Evolutionary conservation across 2,329 filamentous ascomycete species (phyloP).

Genomic region (Talaromyces funiculosus): DNA sequence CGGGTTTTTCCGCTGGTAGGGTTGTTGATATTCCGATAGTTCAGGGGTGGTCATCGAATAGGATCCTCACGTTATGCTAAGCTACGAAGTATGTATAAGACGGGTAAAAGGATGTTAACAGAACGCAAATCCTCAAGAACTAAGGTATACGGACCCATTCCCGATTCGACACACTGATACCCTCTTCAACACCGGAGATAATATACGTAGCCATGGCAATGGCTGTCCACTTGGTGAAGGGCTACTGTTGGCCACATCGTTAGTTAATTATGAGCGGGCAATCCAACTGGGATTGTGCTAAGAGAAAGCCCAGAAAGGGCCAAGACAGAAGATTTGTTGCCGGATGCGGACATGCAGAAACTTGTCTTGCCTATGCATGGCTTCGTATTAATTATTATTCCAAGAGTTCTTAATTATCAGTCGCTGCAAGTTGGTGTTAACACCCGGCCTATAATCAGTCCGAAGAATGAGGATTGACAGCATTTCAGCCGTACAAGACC

Average conservation of each 20-base stretch:
- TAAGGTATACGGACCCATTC: no score
- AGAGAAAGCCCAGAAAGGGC: not conserved
- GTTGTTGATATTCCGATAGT: not conserved
- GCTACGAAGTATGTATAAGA: not conserved
- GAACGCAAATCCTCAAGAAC: not conserved
- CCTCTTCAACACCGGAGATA: no score
- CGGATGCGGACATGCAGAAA: not conserved
- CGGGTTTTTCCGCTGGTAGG: not conserved
- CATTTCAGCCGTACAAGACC: not conserved
- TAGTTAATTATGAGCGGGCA: no score
- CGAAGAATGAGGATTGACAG: not conserved
- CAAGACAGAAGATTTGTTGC: not conserved
- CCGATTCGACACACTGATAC: no score
- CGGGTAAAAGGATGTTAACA: not conserved
- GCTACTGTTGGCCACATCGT: no score
- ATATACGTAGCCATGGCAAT: no score
- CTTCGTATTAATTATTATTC: not conserved
- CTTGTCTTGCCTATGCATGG: not conserved
- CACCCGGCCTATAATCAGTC: not conserved
- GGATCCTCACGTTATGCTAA: not conserved
- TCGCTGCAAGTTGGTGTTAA: not conserved
- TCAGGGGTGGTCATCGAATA: not conserved
- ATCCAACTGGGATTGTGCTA: no score
- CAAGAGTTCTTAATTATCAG: not conserved
- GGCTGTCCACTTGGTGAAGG: no score